These are phyloP conservation scores for Mallotus repandus DNA, from an alignment of 441 rosid genomes.

Conservation along the genomic window DNA sequence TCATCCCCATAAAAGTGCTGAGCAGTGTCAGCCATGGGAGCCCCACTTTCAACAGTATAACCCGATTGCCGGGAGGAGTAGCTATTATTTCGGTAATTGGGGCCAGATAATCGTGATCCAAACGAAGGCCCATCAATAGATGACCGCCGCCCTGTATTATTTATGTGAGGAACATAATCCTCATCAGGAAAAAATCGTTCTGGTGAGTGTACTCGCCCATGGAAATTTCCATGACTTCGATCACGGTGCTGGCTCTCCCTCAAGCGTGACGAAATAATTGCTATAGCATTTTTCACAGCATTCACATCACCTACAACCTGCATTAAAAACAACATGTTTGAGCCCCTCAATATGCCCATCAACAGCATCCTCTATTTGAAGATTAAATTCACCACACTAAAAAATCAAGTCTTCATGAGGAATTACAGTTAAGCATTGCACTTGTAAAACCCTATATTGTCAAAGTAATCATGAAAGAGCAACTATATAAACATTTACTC, in stretches of 20 bases:
- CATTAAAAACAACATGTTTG: conserved; percentile 17
- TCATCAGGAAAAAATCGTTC: conserved; percentile 69
- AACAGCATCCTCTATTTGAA: not conserved
- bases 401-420: not conserved
- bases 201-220: conserved; percentile 71
- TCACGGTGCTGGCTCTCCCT: conserved; percentile 98
- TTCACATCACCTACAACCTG: conserved; percentile 85
- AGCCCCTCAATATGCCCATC: not conserved
- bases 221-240: conserved; percentile 57
- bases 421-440: not conserved
- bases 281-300: conserved; percentile 76
- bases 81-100: conserved; percentile 48
- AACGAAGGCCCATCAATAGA: conserved; percentile 48
- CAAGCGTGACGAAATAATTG: conserved; percentile 73
- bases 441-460: not conserved
- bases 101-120: conserved; percentile 48
- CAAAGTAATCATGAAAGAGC: conserved; percentile 12
- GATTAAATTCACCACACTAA: not conserved
- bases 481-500: not conserved
- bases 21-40: conserved; percentile 46
- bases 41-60: conserved; percentile 44
- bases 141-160: conserved; percentile 49
- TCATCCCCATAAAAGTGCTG: conserved; percentile 68
- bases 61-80: conserved; percentile 56
- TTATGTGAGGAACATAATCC: conserved; percentile 62